Conservation (phyloP, 768 basidiomycete species). For the Auricularia auricula-judae region DNA sequence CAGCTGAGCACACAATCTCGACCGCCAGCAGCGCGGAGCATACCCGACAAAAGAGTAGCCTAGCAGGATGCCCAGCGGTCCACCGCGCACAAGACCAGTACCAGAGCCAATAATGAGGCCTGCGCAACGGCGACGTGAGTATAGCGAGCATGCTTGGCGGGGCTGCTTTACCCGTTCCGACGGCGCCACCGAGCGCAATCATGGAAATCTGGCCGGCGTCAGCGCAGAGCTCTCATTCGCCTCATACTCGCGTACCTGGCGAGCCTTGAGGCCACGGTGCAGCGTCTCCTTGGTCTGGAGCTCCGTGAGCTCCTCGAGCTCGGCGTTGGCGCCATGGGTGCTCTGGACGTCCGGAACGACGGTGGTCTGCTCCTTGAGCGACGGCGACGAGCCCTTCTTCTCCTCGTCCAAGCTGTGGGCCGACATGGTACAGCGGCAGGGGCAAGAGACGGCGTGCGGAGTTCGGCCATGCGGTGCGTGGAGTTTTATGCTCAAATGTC, state of each 20-base stretch:
- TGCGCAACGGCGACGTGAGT: neutral
- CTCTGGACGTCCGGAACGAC: neutral
- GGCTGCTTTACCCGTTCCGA: neutral
- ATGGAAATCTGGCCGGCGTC: slow-evolving; percentile 28
- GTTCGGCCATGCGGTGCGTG: neutral
- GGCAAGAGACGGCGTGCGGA: neutral
- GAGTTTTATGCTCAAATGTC: neutral
- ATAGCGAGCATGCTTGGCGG: no score
- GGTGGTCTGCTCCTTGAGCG: neutral
- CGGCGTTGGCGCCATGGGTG: neutral
- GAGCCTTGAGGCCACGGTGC: slow-evolving; percentile 40
- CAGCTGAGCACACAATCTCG: neutral
- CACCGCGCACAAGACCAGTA: slow-evolving; percentile 41
- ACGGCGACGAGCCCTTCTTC: neutral
- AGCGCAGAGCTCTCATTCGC: neutral
- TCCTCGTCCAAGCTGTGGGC: neutral
- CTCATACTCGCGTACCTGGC: slow-evolving; percentile 19
- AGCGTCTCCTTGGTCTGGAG: slow-evolving; percentile 20
- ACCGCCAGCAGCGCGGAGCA: neutral
- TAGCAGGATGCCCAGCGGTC: slow-evolving; percentile 18
- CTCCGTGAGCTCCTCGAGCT: neutral
- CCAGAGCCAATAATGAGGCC: slow-evolving; percentile 27
- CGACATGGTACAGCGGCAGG: neutral
- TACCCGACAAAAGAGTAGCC: slow-evolving; percentile 40
- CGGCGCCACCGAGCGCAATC: slow-evolving; percentile 27